A percentile compares a stretch with the other conserved stretches of the same genome.
phyloP scores from a whole-genome alignment of 208 protist genomes.

The Tritrichomonas musculus region DNA sequence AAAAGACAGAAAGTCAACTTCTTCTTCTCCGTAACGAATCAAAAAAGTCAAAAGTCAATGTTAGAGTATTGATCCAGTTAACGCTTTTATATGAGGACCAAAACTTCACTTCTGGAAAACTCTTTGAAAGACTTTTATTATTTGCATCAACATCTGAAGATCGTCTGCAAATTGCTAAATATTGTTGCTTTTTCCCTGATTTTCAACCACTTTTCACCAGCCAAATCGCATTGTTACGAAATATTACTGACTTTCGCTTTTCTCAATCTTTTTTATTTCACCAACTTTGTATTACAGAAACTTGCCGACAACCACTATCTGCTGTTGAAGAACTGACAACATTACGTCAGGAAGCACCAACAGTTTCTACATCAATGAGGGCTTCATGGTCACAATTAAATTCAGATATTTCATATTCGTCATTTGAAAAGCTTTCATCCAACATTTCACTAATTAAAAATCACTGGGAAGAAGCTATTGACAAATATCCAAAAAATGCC shows the following conservation, averaged over 20 bases:
- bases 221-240: not conserved
- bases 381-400: not conserved
- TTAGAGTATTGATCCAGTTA: not conserved
- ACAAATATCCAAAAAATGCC: conserved; percentile 15
- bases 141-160: not conserved
- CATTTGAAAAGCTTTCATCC: not conserved
- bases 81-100: not conserved
- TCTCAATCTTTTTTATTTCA: not conserved
- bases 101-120: not conserved
- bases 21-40: no score
- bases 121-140: not conserved
- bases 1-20: no score
- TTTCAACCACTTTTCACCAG: not conserved
- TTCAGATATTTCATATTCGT: not conserved
- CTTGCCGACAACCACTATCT: not conserved
- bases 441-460: not conserved
- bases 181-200: not conserved
- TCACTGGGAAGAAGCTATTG: not conserved
- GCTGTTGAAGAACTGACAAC: not conserved
- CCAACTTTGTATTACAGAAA: not conserved
- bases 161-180: not conserved
- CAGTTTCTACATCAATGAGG: not conserved
- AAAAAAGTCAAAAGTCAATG: no score
- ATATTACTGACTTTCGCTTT: not conserved
- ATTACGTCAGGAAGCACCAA: not conserved